Evolutionary conservation across 1,284 basidiomycete species (phyloP).

Genomic region (Amylostereum areolatum): DNA sequence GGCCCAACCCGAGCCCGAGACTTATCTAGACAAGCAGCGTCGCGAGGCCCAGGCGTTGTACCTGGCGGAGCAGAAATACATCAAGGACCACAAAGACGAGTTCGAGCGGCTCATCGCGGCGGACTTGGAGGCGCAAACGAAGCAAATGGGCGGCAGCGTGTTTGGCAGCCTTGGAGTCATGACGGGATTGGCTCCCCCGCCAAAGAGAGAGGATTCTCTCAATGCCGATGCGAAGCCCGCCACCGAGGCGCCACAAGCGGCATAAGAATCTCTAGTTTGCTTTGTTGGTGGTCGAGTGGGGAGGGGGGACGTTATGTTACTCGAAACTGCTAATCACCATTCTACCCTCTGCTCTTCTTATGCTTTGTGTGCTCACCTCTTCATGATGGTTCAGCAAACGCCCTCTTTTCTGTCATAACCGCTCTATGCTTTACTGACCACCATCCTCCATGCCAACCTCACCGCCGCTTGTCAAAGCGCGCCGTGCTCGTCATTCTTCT

Average conservation of each 20-base stretch:
- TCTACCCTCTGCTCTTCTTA: too few species aligned
- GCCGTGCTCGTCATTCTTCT: too few species aligned
- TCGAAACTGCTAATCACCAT: too few species aligned
- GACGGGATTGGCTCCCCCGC: background rate
- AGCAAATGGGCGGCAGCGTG: constrained; percentile 35
- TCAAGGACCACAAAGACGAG: constrained; percentile 74
- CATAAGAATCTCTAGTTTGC: background rate
- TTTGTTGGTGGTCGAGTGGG: too few species aligned
- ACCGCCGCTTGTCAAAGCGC: too few species aligned
- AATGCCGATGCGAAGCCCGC: background rate
- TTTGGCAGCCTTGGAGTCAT: background rate
- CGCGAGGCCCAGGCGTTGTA: constrained; percentile 83
- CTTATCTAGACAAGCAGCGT: constrained; percentile 89
- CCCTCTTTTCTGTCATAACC: too few species aligned
- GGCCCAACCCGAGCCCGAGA: constrained; percentile 52
- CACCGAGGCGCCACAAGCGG: background rate
- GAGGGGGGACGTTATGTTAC: too few species aligned
- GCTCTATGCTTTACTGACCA: too few species aligned
- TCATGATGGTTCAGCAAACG: too few species aligned
- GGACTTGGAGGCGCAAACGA: constrained; percentile 74
- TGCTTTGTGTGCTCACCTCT: too few species aligned
- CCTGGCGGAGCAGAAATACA: constrained; percentile 84
- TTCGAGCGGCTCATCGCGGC: constrained; percentile 78
- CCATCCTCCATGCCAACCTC: too few species aligned
- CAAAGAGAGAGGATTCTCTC: background rate